Evolutionary conservation across 2,329 filamentous ascomycete genomes (phyloP).

Genomic region (Colletotrichum sp.): DNA sequence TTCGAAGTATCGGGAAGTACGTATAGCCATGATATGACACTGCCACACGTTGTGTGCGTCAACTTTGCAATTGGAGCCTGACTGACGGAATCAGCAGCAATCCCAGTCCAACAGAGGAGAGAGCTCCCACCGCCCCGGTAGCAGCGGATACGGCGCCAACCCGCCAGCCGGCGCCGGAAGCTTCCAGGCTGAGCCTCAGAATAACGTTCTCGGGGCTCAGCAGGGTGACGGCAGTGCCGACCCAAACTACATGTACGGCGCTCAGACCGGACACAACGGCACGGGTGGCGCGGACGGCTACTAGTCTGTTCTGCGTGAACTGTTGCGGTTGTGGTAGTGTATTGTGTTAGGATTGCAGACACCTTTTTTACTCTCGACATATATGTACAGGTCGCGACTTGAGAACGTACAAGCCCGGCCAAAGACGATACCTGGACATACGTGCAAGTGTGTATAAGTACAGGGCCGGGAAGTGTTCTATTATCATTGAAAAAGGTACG

Average conservation of each 20-base stretch:
- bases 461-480: constrained; percentile 22
- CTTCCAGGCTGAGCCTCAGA: constrained; percentile 45
- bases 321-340: background rate
- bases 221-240: constrained; percentile 48
- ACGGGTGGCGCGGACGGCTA: constrained; percentile 57
- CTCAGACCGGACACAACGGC: constrained; percentile 64
- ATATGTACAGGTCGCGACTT: constrained; percentile 15
- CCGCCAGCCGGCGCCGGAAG: constrained; percentile 48
- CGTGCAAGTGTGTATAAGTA: constrained; percentile 38
- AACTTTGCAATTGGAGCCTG: background rate
- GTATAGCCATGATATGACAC: constrained; percentile 32
- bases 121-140: constrained; percentile 52
- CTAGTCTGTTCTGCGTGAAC: constrained; percentile 33
- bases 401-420: constrained; percentile 20
- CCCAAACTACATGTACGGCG: constrained; percentile 56
- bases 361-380: background rate
- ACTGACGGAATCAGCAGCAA: constrained; percentile 18
- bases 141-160: constrained; percentile 54
- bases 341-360: background rate
- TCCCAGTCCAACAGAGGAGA: constrained; percentile 72
- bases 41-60: background rate
- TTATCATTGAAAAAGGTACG: background rate
- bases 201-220: constrained; percentile 40
- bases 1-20: constrained; percentile 96
- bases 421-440: constrained; percentile 22